Conservation (phyloP, 306 rosid genomes). For the Vigna reflexopilosa region DNA sequence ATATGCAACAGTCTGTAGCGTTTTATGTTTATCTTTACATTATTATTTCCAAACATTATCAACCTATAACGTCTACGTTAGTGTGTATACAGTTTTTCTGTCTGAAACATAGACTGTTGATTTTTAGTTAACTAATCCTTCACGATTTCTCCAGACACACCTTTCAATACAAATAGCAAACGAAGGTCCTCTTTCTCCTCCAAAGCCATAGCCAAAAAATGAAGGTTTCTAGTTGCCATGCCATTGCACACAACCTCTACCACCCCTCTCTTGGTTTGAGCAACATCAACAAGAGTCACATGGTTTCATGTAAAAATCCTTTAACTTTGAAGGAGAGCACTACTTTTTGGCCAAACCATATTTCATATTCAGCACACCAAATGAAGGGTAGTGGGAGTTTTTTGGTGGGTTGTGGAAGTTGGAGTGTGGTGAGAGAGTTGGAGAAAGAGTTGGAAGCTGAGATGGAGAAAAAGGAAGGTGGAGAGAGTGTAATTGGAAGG, state of each 20-base stretch:
- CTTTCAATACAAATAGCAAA: neutral
- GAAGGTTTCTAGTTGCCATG: conserved; percentile 43
- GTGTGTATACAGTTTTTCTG: no score
- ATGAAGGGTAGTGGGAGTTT: neutral
- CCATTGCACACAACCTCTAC: conserved; percentile 1
- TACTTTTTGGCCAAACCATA: neutral
- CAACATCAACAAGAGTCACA: neutral
- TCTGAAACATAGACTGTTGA: no score
- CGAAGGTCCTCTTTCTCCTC: neutral
- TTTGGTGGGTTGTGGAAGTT: conserved; percentile 44
- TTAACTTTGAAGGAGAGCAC: neutral
- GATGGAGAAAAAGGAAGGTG: conserved; percentile 44
- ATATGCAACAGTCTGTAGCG: no score
- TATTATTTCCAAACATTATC: no score
- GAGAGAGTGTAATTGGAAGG: conserved; percentile 40
- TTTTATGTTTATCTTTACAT: no score
- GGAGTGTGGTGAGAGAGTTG: conserved; percentile 47
- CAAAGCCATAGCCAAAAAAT: conserved; percentile 14
- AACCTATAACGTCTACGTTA: no score
- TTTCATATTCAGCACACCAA: neutral
- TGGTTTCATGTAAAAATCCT: neutral
- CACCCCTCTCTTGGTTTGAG: conserved; percentile 3
- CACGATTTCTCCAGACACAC: no score
- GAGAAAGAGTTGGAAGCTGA: conserved; percentile 60
- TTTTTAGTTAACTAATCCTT: no score